These are phyloP conservation scores for Micromonas pusilla DNA, from an alignment of 139 green algal species.

Conservation along the genomic window DNA sequence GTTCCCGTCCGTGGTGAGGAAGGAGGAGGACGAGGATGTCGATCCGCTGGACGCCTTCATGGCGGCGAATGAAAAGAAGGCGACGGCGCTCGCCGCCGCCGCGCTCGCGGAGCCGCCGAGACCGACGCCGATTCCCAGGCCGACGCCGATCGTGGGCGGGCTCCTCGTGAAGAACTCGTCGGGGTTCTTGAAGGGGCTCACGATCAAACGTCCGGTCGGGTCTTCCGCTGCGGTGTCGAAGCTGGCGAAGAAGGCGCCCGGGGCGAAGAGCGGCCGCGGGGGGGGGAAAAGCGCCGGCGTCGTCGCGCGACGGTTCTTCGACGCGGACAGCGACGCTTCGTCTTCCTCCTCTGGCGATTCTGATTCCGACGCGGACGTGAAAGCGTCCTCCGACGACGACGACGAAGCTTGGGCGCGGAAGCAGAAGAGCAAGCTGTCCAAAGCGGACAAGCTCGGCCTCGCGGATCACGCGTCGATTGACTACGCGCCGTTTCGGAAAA, in stretches of 20 bases:
- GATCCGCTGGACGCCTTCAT: constrained; percentile 96
- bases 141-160: too few species aligned
- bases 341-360: neutral
- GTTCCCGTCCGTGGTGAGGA: neutral
- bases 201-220: too few species aligned
- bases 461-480: constrained; percentile 69
- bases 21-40: constrained; percentile 32
- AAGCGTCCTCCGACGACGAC: constrained; percentile 34
- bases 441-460: constrained; percentile 78
- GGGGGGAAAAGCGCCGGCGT: neutral
- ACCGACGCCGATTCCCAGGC: too few species aligned
- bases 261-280: neutral
- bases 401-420: constrained; percentile 63
- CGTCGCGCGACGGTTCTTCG: constrained; percentile 6
- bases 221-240: too few species aligned
- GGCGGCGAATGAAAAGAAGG: constrained; percentile 42
- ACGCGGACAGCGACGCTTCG: neutral
- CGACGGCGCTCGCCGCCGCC: constrained; percentile 31
- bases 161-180: too few species aligned
- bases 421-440: constrained; percentile 63
- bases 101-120: too few species aligned
- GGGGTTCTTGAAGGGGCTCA: too few species aligned
- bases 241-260: neutral
- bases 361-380: neutral
- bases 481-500: constrained; percentile 76